phyloP scores from a whole-genome alignment of 1,139 yeast genomes.

The Sugiyamaella grinbergsii region DNA sequence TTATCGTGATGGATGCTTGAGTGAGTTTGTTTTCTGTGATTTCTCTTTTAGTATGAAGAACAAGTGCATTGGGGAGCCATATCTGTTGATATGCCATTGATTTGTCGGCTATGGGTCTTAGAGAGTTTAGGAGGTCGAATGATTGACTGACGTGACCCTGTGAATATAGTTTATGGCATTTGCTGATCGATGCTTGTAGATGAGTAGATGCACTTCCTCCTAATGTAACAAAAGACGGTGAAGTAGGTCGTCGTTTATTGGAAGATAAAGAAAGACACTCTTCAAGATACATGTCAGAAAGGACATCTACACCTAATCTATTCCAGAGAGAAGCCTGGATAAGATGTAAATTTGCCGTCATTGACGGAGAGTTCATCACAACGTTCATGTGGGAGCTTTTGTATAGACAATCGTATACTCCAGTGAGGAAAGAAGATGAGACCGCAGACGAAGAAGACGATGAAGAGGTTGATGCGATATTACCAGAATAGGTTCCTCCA shows the following conservation, averaged over 20 bases:
- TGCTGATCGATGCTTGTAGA: slow-evolving; percentile 26
- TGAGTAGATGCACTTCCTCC: slow-evolving; percentile 15
- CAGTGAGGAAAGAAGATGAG: slow-evolving; percentile 35
- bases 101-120: slow-evolving; percentile 19
- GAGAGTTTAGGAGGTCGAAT: slow-evolving; percentile 23
- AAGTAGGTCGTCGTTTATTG: neutral
- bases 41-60: slow-evolving; percentile 26
- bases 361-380: slow-evolving; percentile 34
- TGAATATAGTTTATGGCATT: slow-evolving; percentile 26
- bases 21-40: slow-evolving; percentile 26
- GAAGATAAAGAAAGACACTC: slow-evolving; percentile 15
- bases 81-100: slow-evolving; percentile 30
- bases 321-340: slow-evolving; percentile 37
- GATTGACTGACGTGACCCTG: slow-evolving; percentile 29
- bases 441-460: neutral
- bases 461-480: too few species aligned
- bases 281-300: slow-evolving; percentile 31
- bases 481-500: slow-evolving; percentile 46
- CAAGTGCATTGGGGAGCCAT: slow-evolving; percentile 32
- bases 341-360: slow-evolving; percentile 37
- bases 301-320: slow-evolving; percentile 31
- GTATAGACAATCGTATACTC: slow-evolving; percentile 55
- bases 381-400: slow-evolving; percentile 58
- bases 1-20: slow-evolving; percentile 27
- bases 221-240: slow-evolving; percentile 3